Percentiles rank a stretch among this genome's conserved stretches.
phyloP scores from a whole-genome alignment of 2,329 filamentous ascomycete species.

The Hortaea werneckii region DNA sequence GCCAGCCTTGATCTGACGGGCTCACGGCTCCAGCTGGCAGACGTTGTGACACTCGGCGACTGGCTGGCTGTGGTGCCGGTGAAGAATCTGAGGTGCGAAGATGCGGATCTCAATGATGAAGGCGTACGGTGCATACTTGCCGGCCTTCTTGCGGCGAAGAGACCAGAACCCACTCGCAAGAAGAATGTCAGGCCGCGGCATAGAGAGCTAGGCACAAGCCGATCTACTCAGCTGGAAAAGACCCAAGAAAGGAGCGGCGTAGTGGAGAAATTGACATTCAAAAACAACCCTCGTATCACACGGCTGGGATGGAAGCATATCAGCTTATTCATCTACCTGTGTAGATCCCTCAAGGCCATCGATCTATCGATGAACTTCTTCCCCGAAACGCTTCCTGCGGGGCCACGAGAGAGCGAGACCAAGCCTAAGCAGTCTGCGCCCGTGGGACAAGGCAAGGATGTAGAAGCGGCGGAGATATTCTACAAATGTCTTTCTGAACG shows the following conservation, averaged over 20 bases:
- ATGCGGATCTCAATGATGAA: constrained; percentile 78
- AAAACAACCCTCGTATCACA: constrained; percentile 78
- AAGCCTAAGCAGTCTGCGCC: constrained; percentile 16
- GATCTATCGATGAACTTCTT: constrained; percentile 81
- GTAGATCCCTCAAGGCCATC: constrained; percentile 71
- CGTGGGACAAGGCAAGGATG: constrained; percentile 17
- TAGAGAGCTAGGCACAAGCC: constrained; percentile 7
- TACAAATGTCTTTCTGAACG: constrained; percentile 67
- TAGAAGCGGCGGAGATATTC: constrained; percentile 55
- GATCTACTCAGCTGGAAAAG: constrained; percentile 8
- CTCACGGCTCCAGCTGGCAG: constrained; percentile 71
- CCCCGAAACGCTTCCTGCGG: constrained; percentile 38
- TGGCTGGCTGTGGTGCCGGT: constrained; percentile 91
- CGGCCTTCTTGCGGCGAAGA: constrained; percentile 71
- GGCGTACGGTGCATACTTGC: constrained; percentile 78
- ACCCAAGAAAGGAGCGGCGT: constrained; percentile 52
- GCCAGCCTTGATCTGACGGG: constrained; percentile 74
- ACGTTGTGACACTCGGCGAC: constrained; percentile 80
- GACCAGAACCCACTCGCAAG: constrained; percentile 38
- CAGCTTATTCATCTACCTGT: constrained; percentile 81
- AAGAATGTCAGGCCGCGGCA: constrained; percentile 19
- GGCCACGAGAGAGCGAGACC: constrained; percentile 10
- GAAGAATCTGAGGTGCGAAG: constrained; percentile 74
- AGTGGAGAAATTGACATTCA: constrained; percentile 76
- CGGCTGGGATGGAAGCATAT: constrained; percentile 86